Conservation (phyloP, 371 early-diverging fungal species). For the Coemansia sp. region DNA sequence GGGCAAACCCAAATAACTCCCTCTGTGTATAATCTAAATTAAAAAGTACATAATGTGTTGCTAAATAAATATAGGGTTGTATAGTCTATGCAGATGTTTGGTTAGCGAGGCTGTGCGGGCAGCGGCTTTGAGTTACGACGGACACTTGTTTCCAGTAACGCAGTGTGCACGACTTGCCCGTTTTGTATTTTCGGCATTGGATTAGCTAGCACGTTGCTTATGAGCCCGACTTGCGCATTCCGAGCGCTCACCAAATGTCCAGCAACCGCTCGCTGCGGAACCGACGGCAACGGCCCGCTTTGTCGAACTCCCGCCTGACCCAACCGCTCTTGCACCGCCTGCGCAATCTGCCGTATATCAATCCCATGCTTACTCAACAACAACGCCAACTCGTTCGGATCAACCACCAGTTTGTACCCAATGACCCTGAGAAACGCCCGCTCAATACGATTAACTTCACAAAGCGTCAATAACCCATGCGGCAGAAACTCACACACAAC, state of each 20-base stretch:
- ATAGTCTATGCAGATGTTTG: not conserved
- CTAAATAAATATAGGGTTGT: not conserved
- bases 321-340: not conserved
- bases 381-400: constrained; percentile 41
- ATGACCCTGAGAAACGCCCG: constrained; percentile 45
- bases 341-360: constrained; percentile 41
- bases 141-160: not conserved
- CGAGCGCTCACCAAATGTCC: not conserved
- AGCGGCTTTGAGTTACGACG: not conserved
- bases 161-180: not conserved
- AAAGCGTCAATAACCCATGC: constrained; percentile 19
- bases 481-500: constrained; percentile 46
- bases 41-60: not conserved
- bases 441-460: constrained; percentile 51
- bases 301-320: not conserved
- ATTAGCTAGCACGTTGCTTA: not conserved
- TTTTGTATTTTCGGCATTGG: not conserved
- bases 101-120: not conserved
- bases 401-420: constrained; percentile 42
- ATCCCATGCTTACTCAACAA: constrained; percentile 40
- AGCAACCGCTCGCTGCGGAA: not conserved
- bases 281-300: not conserved
- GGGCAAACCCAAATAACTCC: not conserved
- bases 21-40: not conserved
- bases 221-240: not conserved